Conservation (phyloP, 78 protist species). For the Emiliania huxleyi region DNA sequence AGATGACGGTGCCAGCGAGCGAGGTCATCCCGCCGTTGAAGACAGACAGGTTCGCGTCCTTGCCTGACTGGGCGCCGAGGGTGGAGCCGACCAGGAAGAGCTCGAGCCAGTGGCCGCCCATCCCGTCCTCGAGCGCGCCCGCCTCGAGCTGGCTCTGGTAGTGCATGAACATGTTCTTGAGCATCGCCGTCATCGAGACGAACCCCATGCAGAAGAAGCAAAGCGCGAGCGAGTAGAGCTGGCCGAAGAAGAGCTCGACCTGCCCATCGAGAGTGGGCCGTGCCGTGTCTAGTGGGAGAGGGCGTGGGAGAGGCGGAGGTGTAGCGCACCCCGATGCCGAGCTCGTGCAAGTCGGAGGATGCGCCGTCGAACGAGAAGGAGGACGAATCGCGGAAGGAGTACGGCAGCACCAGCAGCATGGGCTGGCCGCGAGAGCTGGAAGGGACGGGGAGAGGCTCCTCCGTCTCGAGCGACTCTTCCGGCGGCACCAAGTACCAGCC, state of each 20-base stretch:
- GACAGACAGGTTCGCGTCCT: not conserved
- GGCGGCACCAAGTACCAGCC: not conserved
- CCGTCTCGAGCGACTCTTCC: not conserved
- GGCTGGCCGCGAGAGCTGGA: not conserved
- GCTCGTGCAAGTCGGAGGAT: not conserved
- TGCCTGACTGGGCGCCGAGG: not conserved
- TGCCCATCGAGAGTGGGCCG: too few species aligned
- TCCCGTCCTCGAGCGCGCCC: too few species aligned
- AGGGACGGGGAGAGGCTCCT: not conserved
- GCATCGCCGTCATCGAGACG: not conserved
- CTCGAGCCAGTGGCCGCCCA: not conserved
- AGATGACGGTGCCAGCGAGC: not conserved
- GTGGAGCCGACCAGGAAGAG: not conserved
- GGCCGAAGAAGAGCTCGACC: not conserved
- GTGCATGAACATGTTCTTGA: not conserved
- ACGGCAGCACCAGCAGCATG: not conserved
- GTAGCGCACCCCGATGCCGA: not conserved
- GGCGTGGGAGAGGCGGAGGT: too few species aligned
- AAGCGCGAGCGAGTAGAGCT: not conserved
- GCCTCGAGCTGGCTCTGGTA: too few species aligned
- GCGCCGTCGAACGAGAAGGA: not conserved
- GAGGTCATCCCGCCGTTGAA: not conserved
- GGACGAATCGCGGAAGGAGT: not conserved
- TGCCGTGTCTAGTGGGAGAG: too few species aligned
- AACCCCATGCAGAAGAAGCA: not conserved